phyloP scores from a whole-genome alignment of 2,329 filamentous ascomycete genomes.

The Penicillium freii region DNA sequence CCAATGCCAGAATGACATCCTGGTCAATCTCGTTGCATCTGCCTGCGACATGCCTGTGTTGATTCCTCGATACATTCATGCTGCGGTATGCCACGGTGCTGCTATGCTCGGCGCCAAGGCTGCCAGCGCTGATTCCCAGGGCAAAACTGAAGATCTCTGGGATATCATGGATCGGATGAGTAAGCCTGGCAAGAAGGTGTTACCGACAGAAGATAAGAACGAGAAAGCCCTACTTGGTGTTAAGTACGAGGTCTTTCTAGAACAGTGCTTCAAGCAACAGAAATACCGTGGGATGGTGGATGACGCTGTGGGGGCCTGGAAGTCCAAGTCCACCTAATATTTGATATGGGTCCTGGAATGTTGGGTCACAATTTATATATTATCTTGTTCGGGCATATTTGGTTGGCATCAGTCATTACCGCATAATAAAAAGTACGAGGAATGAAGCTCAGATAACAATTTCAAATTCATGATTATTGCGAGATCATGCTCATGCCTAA shows the following conservation, averaged over 20 bases:
- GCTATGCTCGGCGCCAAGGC: constrained; percentile 98
- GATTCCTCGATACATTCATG: constrained; percentile 90
- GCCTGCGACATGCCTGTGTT: constrained; percentile 89
- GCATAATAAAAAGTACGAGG: background rate
- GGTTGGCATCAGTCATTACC: constrained; percentile 6
- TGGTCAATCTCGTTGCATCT: constrained; percentile 89
- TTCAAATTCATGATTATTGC: background rate
- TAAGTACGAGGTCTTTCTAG: constrained; percentile 95
- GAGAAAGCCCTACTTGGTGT: constrained; percentile 78
- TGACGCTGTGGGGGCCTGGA: constrained; percentile 52
- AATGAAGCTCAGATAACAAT: background rate
- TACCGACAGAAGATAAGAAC: constrained; percentile 66
- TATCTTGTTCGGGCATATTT: background rate
- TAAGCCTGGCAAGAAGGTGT: constrained; percentile 82
- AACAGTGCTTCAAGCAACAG: constrained; percentile 85
- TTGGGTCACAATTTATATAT: background rate
- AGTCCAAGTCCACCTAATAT: constrained; percentile 15
- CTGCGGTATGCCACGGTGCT: constrained; percentile 94
- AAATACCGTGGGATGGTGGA: constrained; percentile 78
- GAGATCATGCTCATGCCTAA: background rate
- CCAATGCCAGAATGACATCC: constrained; percentile 90
- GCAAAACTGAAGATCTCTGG: constrained; percentile 85
- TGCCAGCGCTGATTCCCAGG: constrained; percentile 74
- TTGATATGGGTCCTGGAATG: background rate
- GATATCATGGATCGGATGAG: constrained; percentile 97